These are phyloP conservation scores for Berkeleyomyces basicola DNA, from an alignment of 2,329 filamentous ascomycete genomes.

Conservation along the genomic window DNA sequence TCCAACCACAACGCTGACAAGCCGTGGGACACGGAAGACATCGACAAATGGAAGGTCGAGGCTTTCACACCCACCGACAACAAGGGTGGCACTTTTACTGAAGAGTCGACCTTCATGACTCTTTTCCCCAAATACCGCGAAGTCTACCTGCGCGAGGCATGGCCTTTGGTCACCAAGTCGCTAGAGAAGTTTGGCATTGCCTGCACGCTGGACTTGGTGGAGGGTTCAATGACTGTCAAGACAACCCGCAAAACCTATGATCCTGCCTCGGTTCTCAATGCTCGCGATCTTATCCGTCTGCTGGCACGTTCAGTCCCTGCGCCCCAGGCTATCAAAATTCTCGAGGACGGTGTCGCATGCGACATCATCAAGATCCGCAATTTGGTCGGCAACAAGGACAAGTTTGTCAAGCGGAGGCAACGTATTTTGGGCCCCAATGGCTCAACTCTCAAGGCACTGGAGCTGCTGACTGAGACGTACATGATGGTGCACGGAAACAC, in stretches of 20 bases:
- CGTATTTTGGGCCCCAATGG: slow-evolving; percentile 82
- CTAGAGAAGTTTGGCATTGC: slow-evolving; percentile 79
- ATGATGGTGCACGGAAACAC: slow-evolving; percentile 95
- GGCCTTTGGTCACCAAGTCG: slow-evolving; percentile 76
- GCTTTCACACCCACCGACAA: slow-evolving; percentile 78
- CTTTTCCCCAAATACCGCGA: slow-evolving; percentile 96
- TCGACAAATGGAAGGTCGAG: slow-evolving; percentile 93
- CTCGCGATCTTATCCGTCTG: slow-evolving; percentile 84
- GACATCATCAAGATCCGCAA: slow-evolving; percentile 93
- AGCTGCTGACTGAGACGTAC: slow-evolving; percentile 80
- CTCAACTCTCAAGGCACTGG: slow-evolving; percentile 82
- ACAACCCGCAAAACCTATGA: slow-evolving; percentile 86
- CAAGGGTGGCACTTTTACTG: slow-evolving; percentile 64
- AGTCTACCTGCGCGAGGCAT: slow-evolving; percentile 79
- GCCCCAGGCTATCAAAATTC: slow-evolving; percentile 82
- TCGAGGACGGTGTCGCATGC: slow-evolving; percentile 80
- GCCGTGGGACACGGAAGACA: slow-evolving; percentile 90
- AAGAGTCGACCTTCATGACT: slow-evolving; percentile 78
- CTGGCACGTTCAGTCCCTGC: slow-evolving; percentile 82
- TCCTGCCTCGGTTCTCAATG: slow-evolving; percentile 82
- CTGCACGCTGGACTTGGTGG: slow-evolving; percentile 83
- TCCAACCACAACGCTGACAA: slow-evolving; percentile 82
- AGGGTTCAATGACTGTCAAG: slow-evolving; percentile 92
- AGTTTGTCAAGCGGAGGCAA: slow-evolving; percentile 88
- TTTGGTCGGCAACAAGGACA: slow-evolving; percentile 81